Base-by-base conservation (phyloP, 2,329 filamentous ascomycete genomes). In the Phaeophleospora eucalypticola region DNA sequence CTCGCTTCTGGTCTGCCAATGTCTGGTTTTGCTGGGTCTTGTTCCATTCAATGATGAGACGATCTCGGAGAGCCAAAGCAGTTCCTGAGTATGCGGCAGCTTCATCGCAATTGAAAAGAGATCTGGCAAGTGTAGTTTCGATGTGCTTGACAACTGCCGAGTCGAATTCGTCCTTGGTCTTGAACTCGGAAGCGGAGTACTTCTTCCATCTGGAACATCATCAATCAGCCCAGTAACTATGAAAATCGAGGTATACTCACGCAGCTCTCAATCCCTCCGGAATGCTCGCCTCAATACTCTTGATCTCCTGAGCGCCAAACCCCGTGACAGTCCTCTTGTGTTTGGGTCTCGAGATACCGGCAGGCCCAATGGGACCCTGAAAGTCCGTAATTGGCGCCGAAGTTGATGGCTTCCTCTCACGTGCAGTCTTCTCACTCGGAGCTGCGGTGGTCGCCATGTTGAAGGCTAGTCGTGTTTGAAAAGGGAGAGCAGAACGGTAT, bases 71-170 rank as follows among this genome's bases (percentile, higher is more conserved):
- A 19, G 93, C 91, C 62, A 98, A 74, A 56, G 89, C 88, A 36
- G 90, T 89, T 56, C 91, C 93, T 6, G 87, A 82, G 70, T 98
- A 98, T 24, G 90, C 89, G 43, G 93, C 93, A 45, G 77, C 69
- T 71, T 98, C 93, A 74, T 98, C 90, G 71, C 93, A 98, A 71
- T 98, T 98, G 80, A 91, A 97, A 68, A 98, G 81, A 64, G 90
- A 96, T 51, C 93, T 87, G 53, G 93, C 93, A 52, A 98, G 79
- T 2, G 90, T 95, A 2, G 93, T 97, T 72, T 98, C 93, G 63
- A 98, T 87, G 75, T 98, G 93, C 57, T 85, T 84, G 55, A 98
- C 89, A 47, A 94, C 79, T 65, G 95, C 90, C 66, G 75, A 82
- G 66, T 80, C 76, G 64, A 97, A 96, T 48, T 89, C 86, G 15